A percentile compares a stretch with the other conserved stretches of the same genome.
phyloP scores from a whole-genome alignment of 2,329 filamentous ascomycete species.

The Eurotiales sp. region DNA sequence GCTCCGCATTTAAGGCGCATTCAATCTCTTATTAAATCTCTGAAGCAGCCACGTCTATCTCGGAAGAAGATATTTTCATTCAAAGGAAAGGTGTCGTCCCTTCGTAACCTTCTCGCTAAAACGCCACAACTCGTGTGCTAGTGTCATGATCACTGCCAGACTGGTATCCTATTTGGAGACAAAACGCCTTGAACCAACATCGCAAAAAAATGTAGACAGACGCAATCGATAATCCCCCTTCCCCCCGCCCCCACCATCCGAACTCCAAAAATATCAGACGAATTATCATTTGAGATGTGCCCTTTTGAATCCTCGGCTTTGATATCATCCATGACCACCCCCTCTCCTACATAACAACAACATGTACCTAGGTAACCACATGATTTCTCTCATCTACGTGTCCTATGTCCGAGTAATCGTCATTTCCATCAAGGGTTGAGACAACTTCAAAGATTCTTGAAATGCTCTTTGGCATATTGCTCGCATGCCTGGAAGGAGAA shows the following conservation, averaged over 20 bases:
- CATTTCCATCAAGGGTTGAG: neutral
- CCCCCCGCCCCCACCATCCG: too few species aligned
- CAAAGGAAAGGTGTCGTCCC: neutral
- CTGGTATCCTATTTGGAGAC: neutral
- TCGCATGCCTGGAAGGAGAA: conserved; percentile 62
- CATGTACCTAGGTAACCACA: too few species aligned
- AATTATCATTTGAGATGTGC: neutral
- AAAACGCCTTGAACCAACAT: conserved; percentile 1
- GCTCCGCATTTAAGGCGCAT: too few species aligned
- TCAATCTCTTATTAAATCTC: too few species aligned
- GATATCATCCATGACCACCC: too few species aligned
- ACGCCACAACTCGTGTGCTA: conserved; percentile 1
- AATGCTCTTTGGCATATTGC: conserved; percentile 96
- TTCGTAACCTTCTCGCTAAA: neutral
- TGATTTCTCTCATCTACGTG: neutral
- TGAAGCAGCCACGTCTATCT: too few species aligned
- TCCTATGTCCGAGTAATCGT: too few species aligned
- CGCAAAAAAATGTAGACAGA: neutral
- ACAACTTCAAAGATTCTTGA: conserved; percentile 44
- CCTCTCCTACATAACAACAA: too few species aligned
- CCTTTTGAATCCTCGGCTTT: neutral
- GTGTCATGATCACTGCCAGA: neutral
- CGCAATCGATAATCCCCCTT: neutral
- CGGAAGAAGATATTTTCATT: too few species aligned
- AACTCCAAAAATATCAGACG: neutral